These are phyloP conservation scores for Effrenium voratum DNA, from an alignment of 73 alveolate species.

Conservation along the genomic window DNA sequence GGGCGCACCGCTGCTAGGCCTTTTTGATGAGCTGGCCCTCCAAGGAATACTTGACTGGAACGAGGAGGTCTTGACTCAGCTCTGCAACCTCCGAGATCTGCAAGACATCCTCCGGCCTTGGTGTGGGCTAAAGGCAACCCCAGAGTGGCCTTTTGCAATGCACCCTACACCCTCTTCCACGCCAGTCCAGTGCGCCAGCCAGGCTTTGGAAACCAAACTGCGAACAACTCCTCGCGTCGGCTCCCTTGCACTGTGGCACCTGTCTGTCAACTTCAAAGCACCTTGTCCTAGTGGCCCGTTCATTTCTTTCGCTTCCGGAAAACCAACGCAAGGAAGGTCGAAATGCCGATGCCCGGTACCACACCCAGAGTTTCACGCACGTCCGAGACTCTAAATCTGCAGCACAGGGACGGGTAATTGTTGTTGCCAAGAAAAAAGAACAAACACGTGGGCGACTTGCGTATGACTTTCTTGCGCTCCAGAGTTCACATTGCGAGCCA, in stretches of 20 bases:
- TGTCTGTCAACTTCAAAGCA: too few species aligned
- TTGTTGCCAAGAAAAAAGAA: too few species aligned
- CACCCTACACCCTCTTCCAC: not conserved
- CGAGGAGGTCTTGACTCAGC: conserved; percentile 39
- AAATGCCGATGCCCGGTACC: too few species aligned
- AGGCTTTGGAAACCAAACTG: too few species aligned
- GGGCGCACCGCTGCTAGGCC: not conserved
- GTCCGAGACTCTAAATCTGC: too few species aligned
- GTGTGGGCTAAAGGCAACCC: not conserved
- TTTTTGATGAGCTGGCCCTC: conserved; percentile 10
- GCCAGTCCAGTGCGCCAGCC: too few species aligned
- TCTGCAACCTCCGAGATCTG: conserved; percentile 51
- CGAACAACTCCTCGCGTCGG: not conserved
- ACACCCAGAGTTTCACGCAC: too few species aligned
- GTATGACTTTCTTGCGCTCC: not conserved
- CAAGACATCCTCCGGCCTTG: conserved; percentile 15
- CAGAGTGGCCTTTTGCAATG: not conserved
- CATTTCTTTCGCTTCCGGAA: too few species aligned
- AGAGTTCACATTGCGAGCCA: not conserved
- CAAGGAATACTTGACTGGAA: conserved; percentile 67
- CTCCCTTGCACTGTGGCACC: not conserved
- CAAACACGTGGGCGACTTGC: not conserved
- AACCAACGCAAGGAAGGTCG: too few species aligned
- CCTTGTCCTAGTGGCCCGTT: not conserved
- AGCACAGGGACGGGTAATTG: too few species aligned